A percentile compares a stretch with the other conserved stretches of the same genome.
Evolutionary conservation across 2,329 filamentous ascomycete genomes (phyloP).

Genomic region (Corynespora cassiicola): DNA sequence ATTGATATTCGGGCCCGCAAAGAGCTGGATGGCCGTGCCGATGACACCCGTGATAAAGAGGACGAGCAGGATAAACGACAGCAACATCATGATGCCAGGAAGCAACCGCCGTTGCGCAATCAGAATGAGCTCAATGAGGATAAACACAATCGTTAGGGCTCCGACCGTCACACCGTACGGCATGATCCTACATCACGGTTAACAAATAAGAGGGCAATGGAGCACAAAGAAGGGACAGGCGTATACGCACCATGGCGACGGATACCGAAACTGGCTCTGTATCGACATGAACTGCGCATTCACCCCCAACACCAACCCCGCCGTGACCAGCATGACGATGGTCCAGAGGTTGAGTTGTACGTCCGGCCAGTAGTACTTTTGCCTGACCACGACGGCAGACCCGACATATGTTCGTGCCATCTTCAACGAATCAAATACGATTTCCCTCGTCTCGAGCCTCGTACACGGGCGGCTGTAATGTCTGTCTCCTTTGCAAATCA

Average conservation of each 20-base stretch:
- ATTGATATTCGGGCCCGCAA: constrained; percentile 64
- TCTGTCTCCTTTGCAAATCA: too few relatives aligned
- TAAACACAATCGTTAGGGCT: constrained; percentile 63
- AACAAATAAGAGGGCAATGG: too few relatives aligned
- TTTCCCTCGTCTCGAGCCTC: too few relatives aligned
- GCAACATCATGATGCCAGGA: constrained; percentile 65
- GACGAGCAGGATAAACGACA: constrained; percentile 67
- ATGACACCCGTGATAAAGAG: constrained; percentile 68
- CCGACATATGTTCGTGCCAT: constrained; percentile 49
- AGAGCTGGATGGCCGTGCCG: constrained; percentile 68
- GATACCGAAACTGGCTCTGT: constrained; percentile 61
- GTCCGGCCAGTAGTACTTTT: constrained; percentile 70
- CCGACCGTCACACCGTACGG: constrained; percentile 68
- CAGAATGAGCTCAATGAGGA: constrained; percentile 64
- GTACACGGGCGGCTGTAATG: too few relatives aligned
- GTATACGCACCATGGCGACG: constrained; percentile 65
- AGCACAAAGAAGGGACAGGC: too few relatives aligned
- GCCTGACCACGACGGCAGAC: constrained; percentile 51
- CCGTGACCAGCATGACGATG: constrained; percentile 65
- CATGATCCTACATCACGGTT: constrained; percentile 67
- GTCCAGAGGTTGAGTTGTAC: constrained; percentile 70
- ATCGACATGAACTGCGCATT: constrained; percentile 66
- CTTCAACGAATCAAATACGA: too few relatives aligned
- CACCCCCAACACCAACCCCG: constrained; percentile 64
- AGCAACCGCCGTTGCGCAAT: constrained; percentile 63